A percentile compares a stretch with the other conserved stretches of the same genome.
Conservation (phyloP, 805 yeast species). For the Novakomyces olei region DNA sequence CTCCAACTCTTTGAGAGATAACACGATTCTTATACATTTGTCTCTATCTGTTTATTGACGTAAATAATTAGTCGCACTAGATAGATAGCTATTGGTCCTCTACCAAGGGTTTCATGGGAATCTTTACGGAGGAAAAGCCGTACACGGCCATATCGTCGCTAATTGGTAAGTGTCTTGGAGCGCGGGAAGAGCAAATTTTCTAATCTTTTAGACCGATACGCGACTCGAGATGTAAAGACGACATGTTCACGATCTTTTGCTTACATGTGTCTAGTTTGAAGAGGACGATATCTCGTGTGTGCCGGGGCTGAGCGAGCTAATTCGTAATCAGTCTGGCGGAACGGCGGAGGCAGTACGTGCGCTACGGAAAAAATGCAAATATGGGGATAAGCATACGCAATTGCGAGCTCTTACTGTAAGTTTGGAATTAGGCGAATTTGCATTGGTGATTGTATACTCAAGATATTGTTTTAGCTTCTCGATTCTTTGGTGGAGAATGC, state of each 20-base stretch:
- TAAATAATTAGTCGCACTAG: no score
- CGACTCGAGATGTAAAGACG: conserved; percentile 6
- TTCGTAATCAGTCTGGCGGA: conserved; percentile 20
- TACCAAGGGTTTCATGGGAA: no score
- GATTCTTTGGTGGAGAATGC: conserved; percentile 41
- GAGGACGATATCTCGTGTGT: conserved; percentile 25
- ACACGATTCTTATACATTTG: no score
- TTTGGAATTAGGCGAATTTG: conserved; percentile 12
- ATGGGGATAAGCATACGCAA: conserved; percentile 50
- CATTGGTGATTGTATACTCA: conserved; percentile 11
- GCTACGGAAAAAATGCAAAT: conserved; percentile 65
- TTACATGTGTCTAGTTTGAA: no score
- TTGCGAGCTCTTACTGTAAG: conserved; percentile 35
- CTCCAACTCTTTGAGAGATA: no score
- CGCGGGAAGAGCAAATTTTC: no score
- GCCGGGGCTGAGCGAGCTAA: conserved; percentile 35
- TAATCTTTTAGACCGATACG: no score
- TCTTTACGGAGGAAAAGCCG: no score
- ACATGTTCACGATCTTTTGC: not conserved
- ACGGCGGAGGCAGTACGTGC: conserved; percentile 76
- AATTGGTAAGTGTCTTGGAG: no score
- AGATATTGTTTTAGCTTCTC: conserved; percentile 16
- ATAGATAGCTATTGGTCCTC: no score
- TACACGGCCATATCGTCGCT: no score
- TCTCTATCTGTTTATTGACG: no score